Evolutionary conservation across 495 filamentous ascomycete genomes (phyloP), one percentile per base, ranked within the genome.

Genomic region (Aspergillus heteromorphus): DNA sequence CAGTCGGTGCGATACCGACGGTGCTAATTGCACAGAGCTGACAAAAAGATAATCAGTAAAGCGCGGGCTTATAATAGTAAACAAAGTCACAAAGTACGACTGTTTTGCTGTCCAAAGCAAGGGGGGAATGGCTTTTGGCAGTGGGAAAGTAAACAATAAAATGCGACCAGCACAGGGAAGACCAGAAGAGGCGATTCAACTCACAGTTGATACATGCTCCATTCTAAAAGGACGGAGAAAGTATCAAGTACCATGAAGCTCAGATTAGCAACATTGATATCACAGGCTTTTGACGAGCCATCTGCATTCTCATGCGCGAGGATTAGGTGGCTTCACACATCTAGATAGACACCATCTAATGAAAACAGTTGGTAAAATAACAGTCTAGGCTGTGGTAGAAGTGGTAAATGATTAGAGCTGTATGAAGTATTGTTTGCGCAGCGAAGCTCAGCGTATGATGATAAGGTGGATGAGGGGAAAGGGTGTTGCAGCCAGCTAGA

Each of bases 1-100:
- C 85, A 40, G 82, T 77, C 42, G 83, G 77, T 57, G 85, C 84
- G 56, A 85, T 79, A 67, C 81, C 83, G 67, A 87, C 76, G 52
- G 85, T 87, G 75, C 83, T 82, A 61, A 83, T 71, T 59, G 85
- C 85, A 84, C 85, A 87, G 36, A 88, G 78, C 85, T 88, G 65
- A 64, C 27, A 23, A 41, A 23, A 29, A 45, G 2, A 5, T 27
- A 34, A 27, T 25, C 16, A 36, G 55, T 23, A 16, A 41, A 14
- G 21, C 21, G 21, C 21, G 14, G 13, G 11, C 29, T 27, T 47
- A 9, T 11, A 45, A 25, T 20, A 6, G 38, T 13, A 16, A 20
- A 16, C 9, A 29, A 52, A 16, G 4, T 2, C 13, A 6, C 3
- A 9, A 42, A n/a, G 20, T 40, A 18, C 19, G 50, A 36, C 25